Base-by-base conservation (phyloP, 2,329 filamentous ascomycete species). In the Xylariaceae sp. region DNA sequence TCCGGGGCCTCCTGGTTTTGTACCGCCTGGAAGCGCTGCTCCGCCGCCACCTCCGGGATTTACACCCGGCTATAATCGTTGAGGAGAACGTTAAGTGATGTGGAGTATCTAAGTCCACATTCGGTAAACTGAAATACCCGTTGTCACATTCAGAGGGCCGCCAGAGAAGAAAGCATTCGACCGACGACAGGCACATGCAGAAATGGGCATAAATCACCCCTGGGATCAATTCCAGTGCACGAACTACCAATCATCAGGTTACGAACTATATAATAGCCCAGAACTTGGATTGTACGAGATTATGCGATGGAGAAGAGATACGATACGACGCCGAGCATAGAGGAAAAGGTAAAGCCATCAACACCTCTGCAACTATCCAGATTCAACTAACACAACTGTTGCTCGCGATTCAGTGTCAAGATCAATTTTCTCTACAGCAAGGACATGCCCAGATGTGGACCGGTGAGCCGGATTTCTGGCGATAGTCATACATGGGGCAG, bases 1-100 rank as follows among this genome's bases (percentile, higher is more conserved):
- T 22, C 66, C 68, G 22, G 59, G 62, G 3, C 68, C 68, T 30
- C 72, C 75, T 17, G 76, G 75, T 1, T 80, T 80, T 61, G 72
- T 62, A 33, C 61, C 62, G 36, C 63, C 64, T 40, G 60, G 60
- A 12, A 57, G 50, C 31, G 58, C 49, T 32, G 58, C 59, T 15
- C 59, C 60, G 22, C 59, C 62, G 11, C 58, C 62, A 2, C 59
- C 60, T 10, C 63, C 62, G n/a, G 63, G 62, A 15, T 65, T 65
- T 22, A 47, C 61, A 5, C 57, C 62, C 11, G 60, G 61, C 14
- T 63, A 62, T 42, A 55, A 58, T 22, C 60, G 59, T 27, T 61
- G 57, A 64, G 48, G 31, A 38, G 22, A 14, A 38, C 35, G 9
- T 27, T 15, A 4, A n/a, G 38, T 33, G 9, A 12, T 36, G 11